These are phyloP conservation scores for Salix brachista DNA, from an alignment of 345 rosid species.

Conservation along the genomic window DNA sequence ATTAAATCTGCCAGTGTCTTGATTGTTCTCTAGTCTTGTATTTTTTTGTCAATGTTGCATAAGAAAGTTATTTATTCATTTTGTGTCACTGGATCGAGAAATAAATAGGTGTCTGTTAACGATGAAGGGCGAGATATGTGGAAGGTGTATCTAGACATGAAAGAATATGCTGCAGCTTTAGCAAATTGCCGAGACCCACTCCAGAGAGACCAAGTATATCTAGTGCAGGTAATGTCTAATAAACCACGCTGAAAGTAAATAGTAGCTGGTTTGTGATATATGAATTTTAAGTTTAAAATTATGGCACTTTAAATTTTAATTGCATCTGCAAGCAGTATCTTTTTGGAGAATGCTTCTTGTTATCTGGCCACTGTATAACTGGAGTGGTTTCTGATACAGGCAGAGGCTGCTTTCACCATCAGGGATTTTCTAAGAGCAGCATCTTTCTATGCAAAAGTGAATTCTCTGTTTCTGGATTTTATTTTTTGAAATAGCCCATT, in stretches of 20 bases:
- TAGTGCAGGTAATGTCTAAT: constrained; percentile 68
- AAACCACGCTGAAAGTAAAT: background rate
- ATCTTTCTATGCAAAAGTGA: constrained; percentile 93
- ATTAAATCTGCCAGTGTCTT: no score
- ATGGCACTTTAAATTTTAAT: background rate
- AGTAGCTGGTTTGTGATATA: constrained; percentile 2
- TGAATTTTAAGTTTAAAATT: background rate
- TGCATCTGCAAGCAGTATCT: constrained; percentile 13
- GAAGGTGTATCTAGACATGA: constrained; percentile 96
- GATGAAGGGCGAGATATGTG: constrained; percentile 99
- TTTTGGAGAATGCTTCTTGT: constrained; percentile 1
- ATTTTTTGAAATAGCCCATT: constrained; percentile 4
- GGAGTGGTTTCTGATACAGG: constrained; percentile 57
- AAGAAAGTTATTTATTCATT: background rate
- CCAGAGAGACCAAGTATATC: constrained; percentile 95
- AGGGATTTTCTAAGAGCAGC: constrained; percentile 92
- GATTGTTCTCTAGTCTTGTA: background rate
- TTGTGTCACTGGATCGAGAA: background rate
- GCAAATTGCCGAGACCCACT: constrained; percentile 84
- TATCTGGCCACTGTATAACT: constrained; percentile 18
- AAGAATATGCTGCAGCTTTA: constrained; percentile 90
- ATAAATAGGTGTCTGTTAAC: constrained; percentile 71
- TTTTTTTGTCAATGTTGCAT: constrained; percentile 11
- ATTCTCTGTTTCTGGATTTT: constrained; percentile 16
- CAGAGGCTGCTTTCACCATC: constrained; percentile 77